Conservation (phyloP, 805 yeast species). For the Jamesozyma spencerorum region DNA sequence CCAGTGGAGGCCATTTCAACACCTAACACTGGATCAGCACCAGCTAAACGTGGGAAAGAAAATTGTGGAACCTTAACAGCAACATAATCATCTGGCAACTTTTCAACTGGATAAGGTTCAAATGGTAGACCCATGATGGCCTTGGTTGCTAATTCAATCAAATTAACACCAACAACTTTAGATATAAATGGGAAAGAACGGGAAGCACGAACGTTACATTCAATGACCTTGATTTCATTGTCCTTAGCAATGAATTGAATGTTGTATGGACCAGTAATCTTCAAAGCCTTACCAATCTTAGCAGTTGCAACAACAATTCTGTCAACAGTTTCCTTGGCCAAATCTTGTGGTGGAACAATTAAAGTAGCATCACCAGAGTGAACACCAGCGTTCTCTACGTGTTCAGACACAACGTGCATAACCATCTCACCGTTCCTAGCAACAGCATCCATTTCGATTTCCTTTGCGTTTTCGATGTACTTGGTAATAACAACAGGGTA, state of each 20-base stretch:
- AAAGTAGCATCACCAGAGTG: constrained; percentile 99
- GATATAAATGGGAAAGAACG: constrained; percentile 98
- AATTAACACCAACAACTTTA: constrained; percentile 90
- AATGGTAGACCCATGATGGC: constrained; percentile 86
- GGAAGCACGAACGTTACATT: constrained; percentile 98
- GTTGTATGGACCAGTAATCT: constrained; percentile 95
- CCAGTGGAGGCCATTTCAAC: constrained; percentile 99
- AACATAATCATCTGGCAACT: constrained; percentile 86
- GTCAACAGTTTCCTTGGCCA: constrained; percentile 81
- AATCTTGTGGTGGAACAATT: constrained; percentile 93
- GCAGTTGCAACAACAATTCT: constrained; percentile 94
- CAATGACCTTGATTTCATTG: constrained; percentile 93
- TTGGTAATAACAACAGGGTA: constrained; percentile 96
- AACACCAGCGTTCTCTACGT: constrained; percentile 98
- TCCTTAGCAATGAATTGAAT: constrained; percentile 94
- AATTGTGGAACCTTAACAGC: constrained; percentile 96
- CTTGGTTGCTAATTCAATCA: constrained; percentile 94
- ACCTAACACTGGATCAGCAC: constrained; percentile 96
- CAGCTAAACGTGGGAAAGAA: constrained; percentile 92
- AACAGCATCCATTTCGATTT: constrained; percentile 98
- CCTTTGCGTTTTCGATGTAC: constrained; percentile 93
- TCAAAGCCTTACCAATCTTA: constrained; percentile 88
- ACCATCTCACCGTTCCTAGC: constrained; percentile 89
- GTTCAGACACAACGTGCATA: constrained; percentile 97
- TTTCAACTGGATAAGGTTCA: constrained; percentile 81